Conservation (phyloP, 768 basidiomycete genomes). For the Auriscalpium orientale region DNA sequence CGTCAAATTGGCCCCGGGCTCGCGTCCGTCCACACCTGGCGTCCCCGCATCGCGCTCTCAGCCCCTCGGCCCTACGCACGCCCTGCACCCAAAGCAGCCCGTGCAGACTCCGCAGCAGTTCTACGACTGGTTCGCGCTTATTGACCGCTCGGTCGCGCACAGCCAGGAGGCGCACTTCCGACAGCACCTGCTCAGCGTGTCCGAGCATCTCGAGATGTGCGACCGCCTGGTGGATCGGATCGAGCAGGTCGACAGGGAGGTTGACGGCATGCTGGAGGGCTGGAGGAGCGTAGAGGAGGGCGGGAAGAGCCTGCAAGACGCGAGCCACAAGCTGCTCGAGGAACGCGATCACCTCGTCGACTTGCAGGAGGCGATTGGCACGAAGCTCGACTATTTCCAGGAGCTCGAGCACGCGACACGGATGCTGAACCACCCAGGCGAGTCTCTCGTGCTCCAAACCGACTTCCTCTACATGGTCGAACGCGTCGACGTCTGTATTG, state of each 20-base stretch:
- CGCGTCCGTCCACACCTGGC: conserved; percentile 22
- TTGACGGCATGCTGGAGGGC: conserved; percentile 75
- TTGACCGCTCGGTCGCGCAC: conserved; percentile 86
- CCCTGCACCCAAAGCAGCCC: conserved; percentile 66
- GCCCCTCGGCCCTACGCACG: conserved; percentile 28
- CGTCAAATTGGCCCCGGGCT: conserved; percentile 15
- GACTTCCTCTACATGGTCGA: conserved; percentile 97
- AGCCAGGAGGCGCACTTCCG: conserved; percentile 92
- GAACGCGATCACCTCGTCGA: conserved; percentile 79
- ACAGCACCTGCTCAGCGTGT: conserved; percentile 70
- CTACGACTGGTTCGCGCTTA: conserved; percentile 90
- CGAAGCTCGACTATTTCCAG: conserved; percentile 85
- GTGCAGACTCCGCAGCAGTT: conserved; percentile 93
- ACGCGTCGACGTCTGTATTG: conserved; percentile 89
- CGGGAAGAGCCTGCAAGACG: conserved; percentile 84
- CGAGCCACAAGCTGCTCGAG: conserved; percentile 82
- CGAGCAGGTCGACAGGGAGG: conserved; percentile 63
- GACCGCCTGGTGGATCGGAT: conserved; percentile 67
- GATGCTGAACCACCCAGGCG: conserved; percentile 91
- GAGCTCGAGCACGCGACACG: conserved; percentile 89
- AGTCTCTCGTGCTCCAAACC: conserved; percentile 80
- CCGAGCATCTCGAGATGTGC: conserved; percentile 71
- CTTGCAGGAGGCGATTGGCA: conserved; percentile 75
- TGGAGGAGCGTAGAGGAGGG: conserved; percentile 89
- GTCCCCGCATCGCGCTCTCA: conserved; percentile 7